Evolutionary conservation across 768 basidiomycete species (phyloP), one percentile per base, ranked within the genome.

Genomic region (Kwoniella shandongensis): DNA sequence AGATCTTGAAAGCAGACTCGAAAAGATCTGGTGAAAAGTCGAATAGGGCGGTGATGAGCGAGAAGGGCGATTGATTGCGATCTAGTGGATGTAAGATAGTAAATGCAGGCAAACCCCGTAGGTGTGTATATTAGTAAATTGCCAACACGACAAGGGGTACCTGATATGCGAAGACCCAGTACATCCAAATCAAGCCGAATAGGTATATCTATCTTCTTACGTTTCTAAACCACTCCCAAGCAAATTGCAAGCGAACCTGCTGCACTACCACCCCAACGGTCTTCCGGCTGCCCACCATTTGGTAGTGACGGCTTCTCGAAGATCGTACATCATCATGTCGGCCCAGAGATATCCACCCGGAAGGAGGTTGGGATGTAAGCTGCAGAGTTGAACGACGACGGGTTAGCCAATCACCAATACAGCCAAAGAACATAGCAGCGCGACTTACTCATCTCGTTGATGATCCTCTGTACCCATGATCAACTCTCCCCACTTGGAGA

Each of bases 1-100:
- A 66, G 23, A 70, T 77, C 29, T 68, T 80, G 12, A 63, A 62
- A 20, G 66, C 48, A 15, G 69, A 74, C 51, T 58, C 56, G 30
- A 53, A 53, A 25, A 29, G 51, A 10, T 18, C 26, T 13, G 57
- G 36, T 40, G 36, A 39, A 32, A 36, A 22, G 26, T n/a, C 25
- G 13, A n/a, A n/a, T n/a, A n/a, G n/a, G n/a, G n/a, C n/a, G n/a
- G n/a, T 6, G 45, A 47, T 7, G 13, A 47, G 17, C 17, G 48
- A 47, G 25, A 47, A 26, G 45, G 26, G 8, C n/a, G n/a, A n/a
- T n/a, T n/a, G n/a, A n/a, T n/a, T n/a, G n/a, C n/a, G n/a, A n/a
- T n/a, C n/a, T n/a, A n/a, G n/a, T n/a, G n/a, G n/a, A n/a, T n/a
- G n/a, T n/a, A n/a, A n/a, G n/a, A n/a, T n/a, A n/a, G n/a, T n/a